These are phyloP conservation scores for Talaromyces atroroseus DNA, from an alignment of 2,329 filamentous ascomycete genomes.

Conservation along the genomic window DNA sequence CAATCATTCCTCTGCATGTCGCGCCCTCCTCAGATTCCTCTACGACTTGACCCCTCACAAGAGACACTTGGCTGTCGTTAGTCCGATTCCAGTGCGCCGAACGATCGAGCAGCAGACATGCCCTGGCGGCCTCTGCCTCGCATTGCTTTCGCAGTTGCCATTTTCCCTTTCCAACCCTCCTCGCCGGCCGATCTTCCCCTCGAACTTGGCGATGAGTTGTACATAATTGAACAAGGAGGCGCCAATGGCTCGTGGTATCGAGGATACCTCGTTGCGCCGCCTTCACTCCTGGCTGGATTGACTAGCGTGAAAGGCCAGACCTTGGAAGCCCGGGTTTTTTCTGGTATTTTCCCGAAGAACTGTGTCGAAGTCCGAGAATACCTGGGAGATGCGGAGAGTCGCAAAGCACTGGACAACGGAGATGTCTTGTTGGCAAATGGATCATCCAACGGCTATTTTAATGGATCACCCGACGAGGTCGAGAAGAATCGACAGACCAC, in stretches of 20 bases:
- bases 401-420: constrained; percentile 29
- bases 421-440: constrained; percentile 32
- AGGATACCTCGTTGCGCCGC: constrained; percentile 90
- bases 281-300: constrained; percentile 83
- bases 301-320: constrained; percentile 89
- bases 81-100: constrained; percentile 1
- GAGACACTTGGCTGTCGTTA: constrained; percentile 1
- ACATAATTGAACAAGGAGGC: constrained; percentile 95
- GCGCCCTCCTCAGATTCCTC: constrained; percentile 2
- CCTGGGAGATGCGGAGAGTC: constrained; percentile 63
- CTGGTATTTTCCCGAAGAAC: constrained; percentile 92
- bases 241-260: constrained; percentile 83
- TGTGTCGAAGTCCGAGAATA: constrained; percentile 95
- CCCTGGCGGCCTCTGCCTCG: constrained; percentile 95
- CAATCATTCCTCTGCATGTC: constrained; percentile 11
- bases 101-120: constrained; percentile 51
- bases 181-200: constrained; percentile 87
- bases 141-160: constrained; percentile 96
- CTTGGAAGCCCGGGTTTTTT: constrained; percentile 91
- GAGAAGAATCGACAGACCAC: not conserved
- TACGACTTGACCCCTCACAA: not conserved
- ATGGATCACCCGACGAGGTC: constrained; percentile 31
- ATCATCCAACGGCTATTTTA: constrained; percentile 16
- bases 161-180: constrained; percentile 83
- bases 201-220: constrained; percentile 96